These are phyloP conservation scores for Neonectria sp. DNA, from an alignment of 2,329 filamentous ascomycete species.

Conservation along the genomic window DNA sequence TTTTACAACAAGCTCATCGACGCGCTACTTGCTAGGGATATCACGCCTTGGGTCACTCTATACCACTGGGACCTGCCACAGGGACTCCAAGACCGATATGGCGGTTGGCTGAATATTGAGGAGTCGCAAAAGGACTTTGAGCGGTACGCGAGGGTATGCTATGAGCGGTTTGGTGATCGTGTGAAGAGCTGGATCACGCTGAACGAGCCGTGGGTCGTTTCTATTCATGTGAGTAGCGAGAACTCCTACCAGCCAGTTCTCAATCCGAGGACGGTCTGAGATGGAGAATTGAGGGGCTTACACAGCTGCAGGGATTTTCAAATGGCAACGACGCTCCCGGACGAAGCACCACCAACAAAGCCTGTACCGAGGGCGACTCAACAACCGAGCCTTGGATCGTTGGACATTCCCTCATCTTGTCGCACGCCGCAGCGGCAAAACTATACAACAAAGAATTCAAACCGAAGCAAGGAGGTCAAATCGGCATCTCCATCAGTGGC, in stretches of 20 bases:
- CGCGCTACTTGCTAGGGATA: conserved; percentile 66
- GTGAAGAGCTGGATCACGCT: conserved; percentile 50
- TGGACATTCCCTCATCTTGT: conserved; percentile 38
- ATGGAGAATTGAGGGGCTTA: too few species aligned
- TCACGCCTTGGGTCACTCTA: conserved; percentile 58
- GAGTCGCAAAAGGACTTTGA: conserved; percentile 43
- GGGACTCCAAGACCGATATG: conserved; percentile 46
- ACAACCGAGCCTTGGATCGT: conserved; percentile 40
- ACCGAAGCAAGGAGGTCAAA: conserved; percentile 29
- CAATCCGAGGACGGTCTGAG: too few species aligned
- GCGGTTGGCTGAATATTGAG: conserved; percentile 38
- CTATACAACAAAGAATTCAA: conserved; percentile 36
- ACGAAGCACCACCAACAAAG: not conserved
- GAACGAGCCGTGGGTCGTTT: conserved; percentile 49
- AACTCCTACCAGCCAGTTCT: too few species aligned
- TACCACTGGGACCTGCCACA: conserved; percentile 38
- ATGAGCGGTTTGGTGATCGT: conserved; percentile 51
- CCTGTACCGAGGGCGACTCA: conserved; percentile 21
- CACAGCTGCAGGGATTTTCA: conserved; percentile 22
- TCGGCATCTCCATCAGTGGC: conserved; percentile 41
- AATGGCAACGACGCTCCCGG: conserved; percentile 41
- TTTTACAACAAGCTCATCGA: conserved; percentile 72
- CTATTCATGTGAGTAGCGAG: conserved; percentile 33
- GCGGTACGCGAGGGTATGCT: conserved; percentile 46
- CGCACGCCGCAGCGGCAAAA: conserved; percentile 35